A percentile compares a stretch with the other conserved stretches of the same genome.
phyloP scores from a whole-genome alignment of 2,329 filamentous ascomycete genomes.

The Neopestalotiopsis sp. region DNA sequence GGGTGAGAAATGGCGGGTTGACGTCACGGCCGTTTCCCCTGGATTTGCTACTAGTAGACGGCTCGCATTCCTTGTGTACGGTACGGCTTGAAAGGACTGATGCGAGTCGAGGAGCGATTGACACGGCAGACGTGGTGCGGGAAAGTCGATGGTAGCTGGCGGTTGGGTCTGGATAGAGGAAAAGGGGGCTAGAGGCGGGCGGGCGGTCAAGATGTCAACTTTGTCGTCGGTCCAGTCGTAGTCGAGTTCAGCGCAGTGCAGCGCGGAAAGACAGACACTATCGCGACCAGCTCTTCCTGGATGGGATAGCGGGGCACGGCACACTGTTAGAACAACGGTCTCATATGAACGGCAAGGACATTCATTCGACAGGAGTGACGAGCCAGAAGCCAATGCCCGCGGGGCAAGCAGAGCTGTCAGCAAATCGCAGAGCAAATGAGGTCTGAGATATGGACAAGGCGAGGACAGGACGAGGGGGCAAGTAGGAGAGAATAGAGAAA shows the following conservation, averaged over 20 bases:
- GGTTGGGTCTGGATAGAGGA: neutral
- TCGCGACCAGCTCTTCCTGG: conserved; percentile 14
- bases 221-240: neutral
- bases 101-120: neutral
- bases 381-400: neutral
- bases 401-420: neutral
- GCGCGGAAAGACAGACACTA: neutral
- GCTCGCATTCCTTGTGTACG: conserved; percentile 6
- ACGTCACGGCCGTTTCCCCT: conserved; percentile 16
- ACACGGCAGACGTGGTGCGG: neutral
- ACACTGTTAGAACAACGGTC: neutral
- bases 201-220: neutral
- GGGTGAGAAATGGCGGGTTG: conserved; percentile 8
- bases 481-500: neutral
- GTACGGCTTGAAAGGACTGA: neutral
- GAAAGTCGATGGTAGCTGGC: neutral
- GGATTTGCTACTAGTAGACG: neutral
- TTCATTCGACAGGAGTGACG: neutral
- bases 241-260: neutral
- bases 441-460: neutral
- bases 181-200: neutral
- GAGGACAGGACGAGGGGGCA: neutral
- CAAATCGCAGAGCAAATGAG: neutral
- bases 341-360: neutral
- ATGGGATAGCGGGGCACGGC: neutral